Base-by-base conservation (phyloP, 1,284 basidiomycete species). In the Tilletiaria anomala region DNA sequence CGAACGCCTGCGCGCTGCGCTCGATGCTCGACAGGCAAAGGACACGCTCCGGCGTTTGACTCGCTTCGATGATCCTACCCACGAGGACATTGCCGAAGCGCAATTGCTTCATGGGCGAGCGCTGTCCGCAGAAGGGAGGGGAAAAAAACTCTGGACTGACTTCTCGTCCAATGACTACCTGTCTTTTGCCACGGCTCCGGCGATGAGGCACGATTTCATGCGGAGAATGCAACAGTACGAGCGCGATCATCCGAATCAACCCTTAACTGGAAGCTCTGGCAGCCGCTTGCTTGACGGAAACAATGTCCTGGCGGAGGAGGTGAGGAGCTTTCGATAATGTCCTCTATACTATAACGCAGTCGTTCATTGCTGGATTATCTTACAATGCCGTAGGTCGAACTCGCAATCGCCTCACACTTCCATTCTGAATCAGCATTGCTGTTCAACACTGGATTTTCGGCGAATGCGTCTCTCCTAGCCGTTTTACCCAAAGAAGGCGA, bases 131-230 rank as follows among this genome's bases (percentile, higher is more conserved):
- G n/a, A n/a, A n/a, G n/a, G n/a, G n/a, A n/a, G n/a, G n/a, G n/a
- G n/a, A n/a, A n/a, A n/a, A n/a, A n/a, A n/a, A n/a, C n/a, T n/a
- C 26, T 29, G 26, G 26, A n/a, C 70, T 47, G 86, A 91, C 65
- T 87, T 89, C 67, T 81, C 75, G 22, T 82, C 84, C 11, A 96
- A 94, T 69, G 89, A 94, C 71, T 96, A 94, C 69, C 79, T 96
- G 45, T 88, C 85, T 0, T 73, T 97, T 18, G 73, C 85, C 0
- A 69, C 71, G 3, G 82, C 79, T 1, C 50, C 71, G 0, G 50
- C 57, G 14, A 73, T 91, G 14, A 51, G 54, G 2, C 15, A 42
- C 34, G 42, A 47, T 21, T 52, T 57, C 26, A 39, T 48, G 15
- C 21, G 16, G n/a, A 20, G 33, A 12, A 26, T 46, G 19, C 4